Conservation (phyloP, 139 green algal genomes). For the Raphidocelis subcapitata region DNA sequence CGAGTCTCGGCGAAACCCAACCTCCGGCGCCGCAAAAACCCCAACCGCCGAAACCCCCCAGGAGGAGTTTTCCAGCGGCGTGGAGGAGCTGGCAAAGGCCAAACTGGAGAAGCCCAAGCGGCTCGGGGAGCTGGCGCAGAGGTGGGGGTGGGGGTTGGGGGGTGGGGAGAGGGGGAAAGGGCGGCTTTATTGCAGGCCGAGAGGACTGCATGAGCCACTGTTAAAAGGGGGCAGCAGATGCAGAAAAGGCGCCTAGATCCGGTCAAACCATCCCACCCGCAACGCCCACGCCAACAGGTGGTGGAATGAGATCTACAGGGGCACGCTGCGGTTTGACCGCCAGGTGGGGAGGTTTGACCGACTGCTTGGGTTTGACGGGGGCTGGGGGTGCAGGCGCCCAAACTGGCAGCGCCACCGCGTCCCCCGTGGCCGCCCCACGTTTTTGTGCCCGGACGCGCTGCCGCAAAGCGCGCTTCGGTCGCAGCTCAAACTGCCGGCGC, state of each 20-base stretch:
- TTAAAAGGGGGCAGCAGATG: too few relatives aligned
- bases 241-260: too few relatives aligned
- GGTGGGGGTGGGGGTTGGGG: constrained; percentile 40
- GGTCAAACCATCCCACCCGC: too few relatives aligned
- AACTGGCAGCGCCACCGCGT: too few relatives aligned
- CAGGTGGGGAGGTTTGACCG: constrained; percentile 1
- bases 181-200: neutral
- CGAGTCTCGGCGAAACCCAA: too few relatives aligned
- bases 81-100: constrained; percentile 73
- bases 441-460: too few relatives aligned
- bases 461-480: too few relatives aligned
- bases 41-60: too few relatives aligned
- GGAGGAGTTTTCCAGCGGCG: constrained; percentile 45
- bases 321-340: constrained; percentile 43
- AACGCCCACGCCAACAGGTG: neutral
- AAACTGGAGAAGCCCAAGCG: constrained; percentile 85
- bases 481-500: too few relatives aligned
- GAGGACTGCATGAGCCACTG: neutral
- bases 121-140: constrained; percentile 47
- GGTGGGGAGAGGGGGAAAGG: neutral
- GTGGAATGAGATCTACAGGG: constrained; percentile 62
- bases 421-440: too few relatives aligned
- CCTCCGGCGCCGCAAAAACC: too few relatives aligned
- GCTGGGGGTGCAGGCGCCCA: neutral
- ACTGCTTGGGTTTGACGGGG: too few relatives aligned